Percentiles rank a stretch among this genome's conserved stretches.
Conservation (phyloP, 2,329 filamentous ascomycete species). For the Fusarium mundagurra region DNA sequence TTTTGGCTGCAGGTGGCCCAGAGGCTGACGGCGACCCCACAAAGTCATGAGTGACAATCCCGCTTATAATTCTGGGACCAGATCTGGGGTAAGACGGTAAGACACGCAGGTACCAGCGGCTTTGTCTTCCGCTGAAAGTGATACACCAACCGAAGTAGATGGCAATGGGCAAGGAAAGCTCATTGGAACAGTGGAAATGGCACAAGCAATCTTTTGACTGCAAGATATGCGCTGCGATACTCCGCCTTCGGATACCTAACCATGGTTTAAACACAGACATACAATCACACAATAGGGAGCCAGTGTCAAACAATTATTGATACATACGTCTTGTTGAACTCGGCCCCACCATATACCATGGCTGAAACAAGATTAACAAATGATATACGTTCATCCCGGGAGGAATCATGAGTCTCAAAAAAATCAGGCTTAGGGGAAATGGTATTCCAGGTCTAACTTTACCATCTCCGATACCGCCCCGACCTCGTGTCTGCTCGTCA, state of each 20-base stretch:
- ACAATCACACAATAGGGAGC: background rate
- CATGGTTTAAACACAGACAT: background rate
- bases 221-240: background rate
- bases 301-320: background rate
- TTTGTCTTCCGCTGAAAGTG: constrained; percentile 5
- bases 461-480: constrained; percentile 30
- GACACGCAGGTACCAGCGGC: constrained; percentile 25
- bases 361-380: background rate
- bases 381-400: background rate
- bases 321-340: background rate
- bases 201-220: too few species aligned
- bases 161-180: background rate
- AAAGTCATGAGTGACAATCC: background rate
- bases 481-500: background rate
- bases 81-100: constrained; percentile 37
- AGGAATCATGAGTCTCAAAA: background rate
- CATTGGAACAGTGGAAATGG: background rate
- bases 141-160: background rate
- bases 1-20: background rate
- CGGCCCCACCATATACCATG: background rate
- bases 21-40: constrained; percentile 5
- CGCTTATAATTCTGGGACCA: constrained; percentile 20
- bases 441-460: background rate
- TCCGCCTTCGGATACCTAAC: background rate
- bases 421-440: background rate